Percentiles rank a stretch among this genome's conserved stretches.
Conservation (phyloP, 2,329 filamentous ascomycete genomes). For the Tolypocladium endophyticum region DNA sequence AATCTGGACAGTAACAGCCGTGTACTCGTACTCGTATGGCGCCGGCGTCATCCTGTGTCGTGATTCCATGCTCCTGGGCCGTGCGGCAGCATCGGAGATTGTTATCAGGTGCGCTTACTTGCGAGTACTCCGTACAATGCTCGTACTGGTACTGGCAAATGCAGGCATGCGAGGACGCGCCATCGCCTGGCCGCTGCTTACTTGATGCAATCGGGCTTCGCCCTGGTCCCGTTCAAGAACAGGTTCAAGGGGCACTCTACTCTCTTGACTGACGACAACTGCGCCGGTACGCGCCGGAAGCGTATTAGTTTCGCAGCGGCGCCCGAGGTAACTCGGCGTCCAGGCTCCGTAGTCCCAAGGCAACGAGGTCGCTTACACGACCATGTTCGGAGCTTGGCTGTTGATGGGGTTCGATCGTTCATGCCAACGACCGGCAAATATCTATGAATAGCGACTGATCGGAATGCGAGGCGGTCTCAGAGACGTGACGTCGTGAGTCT, state of each 20-base stretch:
- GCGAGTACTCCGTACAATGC: neutral
- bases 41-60: neutral
- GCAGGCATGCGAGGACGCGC: neutral
- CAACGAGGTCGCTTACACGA: neutral
- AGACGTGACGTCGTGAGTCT: neutral
- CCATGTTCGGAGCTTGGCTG: neutral
- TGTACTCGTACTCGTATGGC: too few species aligned
- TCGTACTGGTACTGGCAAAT: neutral
- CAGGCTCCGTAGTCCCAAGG: neutral
- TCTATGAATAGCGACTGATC: neutral
- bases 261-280: neutral
- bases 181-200: neutral
- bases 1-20: neutral
- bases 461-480: neutral
- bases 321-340: neutral
- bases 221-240: neutral
- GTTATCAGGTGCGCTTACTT: neutral
- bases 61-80: neutral
- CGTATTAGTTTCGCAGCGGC: neutral
- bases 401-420: neutral
- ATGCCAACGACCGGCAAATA: neutral
- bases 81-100: neutral
- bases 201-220: neutral
- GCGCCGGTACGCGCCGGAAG: neutral
- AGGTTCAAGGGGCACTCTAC: neutral